phyloP scores from a whole-genome alignment of 257 asterid genomes.

The Leonotis leonurus region DNA sequence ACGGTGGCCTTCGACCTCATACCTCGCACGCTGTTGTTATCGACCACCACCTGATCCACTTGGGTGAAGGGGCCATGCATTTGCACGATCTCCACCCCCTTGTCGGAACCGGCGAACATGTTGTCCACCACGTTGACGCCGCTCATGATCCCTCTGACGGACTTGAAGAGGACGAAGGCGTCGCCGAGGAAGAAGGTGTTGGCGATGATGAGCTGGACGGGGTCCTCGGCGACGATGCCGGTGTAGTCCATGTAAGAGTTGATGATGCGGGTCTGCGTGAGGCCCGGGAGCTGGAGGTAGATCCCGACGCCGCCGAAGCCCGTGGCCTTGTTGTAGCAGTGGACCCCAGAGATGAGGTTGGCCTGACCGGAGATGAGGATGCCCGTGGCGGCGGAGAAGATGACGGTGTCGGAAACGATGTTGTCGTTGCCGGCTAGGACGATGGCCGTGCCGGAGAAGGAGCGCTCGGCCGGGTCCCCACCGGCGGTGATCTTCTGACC shows the following conservation, averaged over 20 bases:
- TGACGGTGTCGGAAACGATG: conserved; percentile 63
- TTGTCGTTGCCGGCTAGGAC: conserved; percentile 64
- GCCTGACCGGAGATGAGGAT: conserved; percentile 67
- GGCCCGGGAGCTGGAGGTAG: conserved; percentile 50
- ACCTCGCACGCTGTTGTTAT: conserved; percentile 52
- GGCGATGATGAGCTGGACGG: conserved; percentile 70
- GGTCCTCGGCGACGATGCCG: conserved; percentile 86
- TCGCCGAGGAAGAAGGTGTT: conserved; percentile 77
- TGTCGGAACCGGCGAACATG: conserved; percentile 64
- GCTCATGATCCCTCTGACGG: conserved; percentile 50
- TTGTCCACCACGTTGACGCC: conserved; percentile 73
- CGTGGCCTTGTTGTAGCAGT: conserved; percentile 89
- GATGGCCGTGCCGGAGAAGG: conserved; percentile 71
- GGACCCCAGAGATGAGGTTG: conserved; percentile 60
- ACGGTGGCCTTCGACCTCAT: conserved; percentile 63
- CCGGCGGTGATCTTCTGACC: conserved; percentile 90
- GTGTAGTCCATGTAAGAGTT: conserved; percentile 74
- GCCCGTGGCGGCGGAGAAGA: conserved; percentile 74
- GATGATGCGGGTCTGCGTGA: conserved; percentile 68
- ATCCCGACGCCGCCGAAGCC: conserved; percentile 88
- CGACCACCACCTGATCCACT: conserved; percentile 58
- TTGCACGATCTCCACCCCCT: conserved; percentile 53
- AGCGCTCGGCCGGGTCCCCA: conserved; percentile 47
- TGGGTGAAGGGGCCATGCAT: conserved; percentile 46
- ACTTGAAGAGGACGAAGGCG: conserved; percentile 45